Base-by-base conservation (phyloP, 805 yeast genomes). In the Geotrichum ghanense region DNA sequence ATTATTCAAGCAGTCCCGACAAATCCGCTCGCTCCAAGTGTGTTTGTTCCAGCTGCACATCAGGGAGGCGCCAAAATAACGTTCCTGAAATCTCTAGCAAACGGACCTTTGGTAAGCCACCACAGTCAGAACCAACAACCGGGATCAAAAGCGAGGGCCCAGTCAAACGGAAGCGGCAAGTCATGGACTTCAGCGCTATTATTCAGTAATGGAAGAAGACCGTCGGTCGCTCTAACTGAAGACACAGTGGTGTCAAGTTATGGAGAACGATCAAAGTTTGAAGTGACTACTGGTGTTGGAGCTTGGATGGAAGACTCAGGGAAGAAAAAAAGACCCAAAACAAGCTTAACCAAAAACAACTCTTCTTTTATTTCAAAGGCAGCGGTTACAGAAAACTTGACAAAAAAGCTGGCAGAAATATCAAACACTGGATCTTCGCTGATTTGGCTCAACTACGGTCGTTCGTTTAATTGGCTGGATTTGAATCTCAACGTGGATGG, bases 331-430 rank as follows among this genome's bases (percentile, higher is more conserved):
- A 59, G 48, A 70, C 71, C 31, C 62, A 61, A 41, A 62, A 56
- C 49, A 53, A 55, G 37, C 55, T n/a, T 67, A 46, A 48, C 58
- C 12, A 67, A 64, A 49, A 66, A 63, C 57, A 67, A 63, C 48
- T 60, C 67, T 17, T 58, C 67, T 20, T 68, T 62, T 48, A 54
- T 68, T 12, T 57, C 66, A 17, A 59, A 69, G 17, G 55, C 67
- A 12, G 52, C 65, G 14, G 57, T 61, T 17, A 60, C 58, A 45
- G 71, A 67, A 31, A 51, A 56, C n/a, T 12, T 31, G 5, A 31
- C 7, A 16, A 31, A 31, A 31, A 31, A 31, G 16, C 49, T 65
- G 27, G 67, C 63, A 25, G 53, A 60, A 14, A 42, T 23, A 16
- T 44, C 51, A 19, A 54, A 52, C 22, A 62, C 56, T 35, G 21